These are phyloP conservation scores for Leccinum pachyderme DNA, from an alignment of 1,284 basidiomycete genomes.

Conservation along the genomic window DNA sequence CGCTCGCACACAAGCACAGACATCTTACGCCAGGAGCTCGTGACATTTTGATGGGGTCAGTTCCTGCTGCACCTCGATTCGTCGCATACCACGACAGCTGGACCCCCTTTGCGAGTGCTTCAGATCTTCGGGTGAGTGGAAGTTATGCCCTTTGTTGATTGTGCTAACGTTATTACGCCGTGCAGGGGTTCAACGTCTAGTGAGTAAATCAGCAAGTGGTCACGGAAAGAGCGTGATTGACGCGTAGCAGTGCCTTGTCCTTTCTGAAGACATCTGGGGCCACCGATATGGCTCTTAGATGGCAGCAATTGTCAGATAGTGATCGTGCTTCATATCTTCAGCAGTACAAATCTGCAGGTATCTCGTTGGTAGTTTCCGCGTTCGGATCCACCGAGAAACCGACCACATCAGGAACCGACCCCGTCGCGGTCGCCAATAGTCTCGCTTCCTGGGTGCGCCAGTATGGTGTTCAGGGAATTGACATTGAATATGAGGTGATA, in stretches of 20 bases:
- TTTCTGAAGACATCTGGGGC: too few relatives aligned
- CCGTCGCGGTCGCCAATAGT: slow-evolving; percentile 40
- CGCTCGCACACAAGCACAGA: too few relatives aligned
- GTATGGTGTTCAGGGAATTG: slow-evolving; percentile 52
- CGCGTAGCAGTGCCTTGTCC: too few relatives aligned
- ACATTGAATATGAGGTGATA: slow-evolving; percentile 52
- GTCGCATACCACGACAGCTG: slow-evolving; percentile 43
- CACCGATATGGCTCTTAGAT: too few relatives aligned
- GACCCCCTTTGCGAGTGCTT: slow-evolving; percentile 31
- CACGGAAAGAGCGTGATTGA: too few relatives aligned
- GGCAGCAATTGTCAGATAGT: too few relatives aligned
- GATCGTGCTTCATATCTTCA: too few relatives aligned
- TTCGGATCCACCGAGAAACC: slow-evolving; percentile 54
- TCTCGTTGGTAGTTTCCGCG: slow-evolving; percentile 47
- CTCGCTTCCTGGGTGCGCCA: slow-evolving; percentile 49
- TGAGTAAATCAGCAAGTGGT: too few relatives aligned
- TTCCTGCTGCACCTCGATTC: slow-evolving; percentile 37
- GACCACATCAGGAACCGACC: slow-evolving; percentile 39
- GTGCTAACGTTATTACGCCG: neutral
- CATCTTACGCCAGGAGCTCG: slow-evolving; percentile 8
- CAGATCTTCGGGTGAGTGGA: slow-evolving; percentile 7
- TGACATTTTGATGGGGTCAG: slow-evolving; percentile 11
- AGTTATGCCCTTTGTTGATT: slow-evolving; percentile 22
- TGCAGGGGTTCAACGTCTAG: too few relatives aligned
- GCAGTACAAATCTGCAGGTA: slow-evolving; percentile 44